Evolutionary conservation across 2,329 filamentous ascomycete species (phyloP), one percentile per base, ranked within the genome.

Genomic region (Plectosphaerella plurivora): DNA sequence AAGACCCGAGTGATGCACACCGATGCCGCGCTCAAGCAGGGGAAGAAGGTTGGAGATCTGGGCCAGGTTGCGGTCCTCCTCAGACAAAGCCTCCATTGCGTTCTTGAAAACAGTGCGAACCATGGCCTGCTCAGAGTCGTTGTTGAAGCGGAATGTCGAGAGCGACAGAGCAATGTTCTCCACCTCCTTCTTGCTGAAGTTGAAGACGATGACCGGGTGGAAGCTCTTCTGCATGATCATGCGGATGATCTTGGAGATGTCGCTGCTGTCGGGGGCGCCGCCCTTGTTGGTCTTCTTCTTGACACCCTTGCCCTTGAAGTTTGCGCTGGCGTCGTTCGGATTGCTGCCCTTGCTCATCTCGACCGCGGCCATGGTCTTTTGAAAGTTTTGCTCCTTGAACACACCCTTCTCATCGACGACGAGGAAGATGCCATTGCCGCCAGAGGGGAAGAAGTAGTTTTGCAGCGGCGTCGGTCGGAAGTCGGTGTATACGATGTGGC

Each of bases 171-270:
- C 94, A 69, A 94, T 86, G 57, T 86, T 85, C 73, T 99, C 94
- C 67, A 93, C 97, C 63, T 97, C 93, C 59, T 93, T 83, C 76
- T 99, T 99, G 79, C 92, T 97, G 75, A 99, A 99, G 71, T 93
- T 97, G 82, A 99, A 99, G 39, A 99, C 91, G 66, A 99, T 99
- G 62, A 97, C 94, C 0, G 94, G 94, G 64, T 99, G 97, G 73
- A 94, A 95, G 66, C 89, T 94, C 75, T 92, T 96, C 72, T 90
- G 81, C 87, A 99, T 96, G 61, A 97, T 96, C 94, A 99, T 99
- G 70, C 89, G 89, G 60, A 99, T 89, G 63, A 99, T 96, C 78
- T 97, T 97, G 75, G 91, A 91, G 56, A 99, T 96, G 70, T 99
- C 94, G 1, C 84, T 85, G 14, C 83, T 69, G 59, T 88, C 81